Base-by-base conservation (phyloP, 192 early-diverging fungal species). In the Backusella psychrophila region DNA sequence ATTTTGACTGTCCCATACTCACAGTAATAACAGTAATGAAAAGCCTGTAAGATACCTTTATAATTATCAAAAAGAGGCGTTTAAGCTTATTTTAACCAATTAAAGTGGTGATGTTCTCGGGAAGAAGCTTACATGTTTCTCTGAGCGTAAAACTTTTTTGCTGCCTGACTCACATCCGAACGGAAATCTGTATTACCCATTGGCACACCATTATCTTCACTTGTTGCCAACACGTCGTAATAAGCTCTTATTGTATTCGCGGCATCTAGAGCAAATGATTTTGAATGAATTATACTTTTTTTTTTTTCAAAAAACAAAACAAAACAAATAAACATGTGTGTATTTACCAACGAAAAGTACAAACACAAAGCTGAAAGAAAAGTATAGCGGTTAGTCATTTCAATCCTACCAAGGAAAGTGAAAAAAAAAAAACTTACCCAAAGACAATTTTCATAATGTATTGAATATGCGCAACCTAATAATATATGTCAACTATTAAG, bases 11-110 rank as follows among this genome's bases (percentile, higher is more conserved):
- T 26, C 26, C 12, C 12, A 63, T 11, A 77, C 83, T 73, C 79
- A 81, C 83, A 89, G 70, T 1, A 87, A 87, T 38, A 89, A 68
- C 59, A 89, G 83, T 41, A 89, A 53, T 3, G 86, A 87, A 68
- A 86, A 89, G 29, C 88, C 88, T 31, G 88, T 89, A 69, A 89
- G 72, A 41, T 89, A 89, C 84, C 87, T 89, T 76, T 36, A 69
- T 17, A 70, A 11, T 66, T 49, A 38, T 34, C 11, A 65, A 34
- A 67, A 72, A 53, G 5, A 42, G 23, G 39, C 3, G 42, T 38
- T 4, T 46, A 8, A 74, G 17, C 26, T 12, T 14, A 56, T 74
- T 19, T 14, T 19, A 68, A 14, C 35, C 29, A 35, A 68, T 68
- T 4, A 17, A 21, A 56, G 21, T 31, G 15, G 15, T 8, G 6